Evolutionary conservation across 306 rosid species (phyloP).

Genomic region (Trifolium repens): DNA sequence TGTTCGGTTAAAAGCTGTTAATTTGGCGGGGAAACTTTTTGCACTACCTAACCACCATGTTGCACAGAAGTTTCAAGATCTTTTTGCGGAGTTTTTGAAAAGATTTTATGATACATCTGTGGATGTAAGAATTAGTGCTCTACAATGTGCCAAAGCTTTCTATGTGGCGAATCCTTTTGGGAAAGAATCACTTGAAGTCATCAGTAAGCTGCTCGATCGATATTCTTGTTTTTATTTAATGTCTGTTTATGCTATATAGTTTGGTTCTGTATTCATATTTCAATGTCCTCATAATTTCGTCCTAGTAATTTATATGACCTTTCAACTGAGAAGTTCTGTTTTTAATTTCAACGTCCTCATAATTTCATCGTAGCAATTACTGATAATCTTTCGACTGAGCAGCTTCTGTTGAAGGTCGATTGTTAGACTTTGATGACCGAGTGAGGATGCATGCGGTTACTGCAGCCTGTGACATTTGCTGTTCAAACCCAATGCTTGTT

Average conservation of each 20-base stretch:
- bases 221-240: conserved; percentile 23
- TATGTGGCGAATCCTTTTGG: conserved; percentile 60
- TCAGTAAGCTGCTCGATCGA: conserved; percentile 63
- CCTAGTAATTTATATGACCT: conserved; percentile 37
- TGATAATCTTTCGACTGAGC: conserved; percentile 48
- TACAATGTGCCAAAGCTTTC: conserved; percentile 74
- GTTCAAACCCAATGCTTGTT: conserved; percentile 59
- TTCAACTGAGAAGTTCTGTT: conserved; percentile 64
- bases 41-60: conserved; percentile 66
- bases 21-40: conserved; percentile 80
- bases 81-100: conserved; percentile 78
- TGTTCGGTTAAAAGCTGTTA: conserved; percentile 89
- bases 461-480: conserved; percentile 87
- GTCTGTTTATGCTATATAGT: conserved; percentile 7
- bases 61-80: conserved; percentile 65
- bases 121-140: conserved; percentile 84
- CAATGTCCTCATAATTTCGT: conserved; percentile 26
- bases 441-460: conserved; percentile 85
- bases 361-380: conserved; percentile 35
- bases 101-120: conserved; percentile 89
- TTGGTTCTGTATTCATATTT: conserved; percentile 41
- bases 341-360: conserved; percentile 34
- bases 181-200: conserved; percentile 66
- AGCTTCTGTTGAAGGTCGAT: conserved; percentile 80
- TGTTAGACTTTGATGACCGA: conserved; percentile 79